Evolutionary conservation across 2,329 filamentous ascomycete genomes (phyloP).

Genomic region (Neurospora sp.): DNA sequence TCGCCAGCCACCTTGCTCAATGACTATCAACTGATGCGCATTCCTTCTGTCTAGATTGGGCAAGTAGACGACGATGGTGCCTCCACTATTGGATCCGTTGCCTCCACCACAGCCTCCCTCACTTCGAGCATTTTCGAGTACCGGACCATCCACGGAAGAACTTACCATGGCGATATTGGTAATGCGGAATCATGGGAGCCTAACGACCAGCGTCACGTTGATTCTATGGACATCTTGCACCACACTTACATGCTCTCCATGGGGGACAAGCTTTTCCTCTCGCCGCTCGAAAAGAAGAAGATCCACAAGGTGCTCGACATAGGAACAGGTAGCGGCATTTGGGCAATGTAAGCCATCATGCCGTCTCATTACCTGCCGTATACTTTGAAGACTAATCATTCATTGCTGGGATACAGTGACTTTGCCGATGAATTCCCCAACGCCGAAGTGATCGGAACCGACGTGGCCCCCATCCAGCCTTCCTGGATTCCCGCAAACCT

Average conservation of each 20-base stretch:
- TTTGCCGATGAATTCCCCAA: conserved; percentile 32
- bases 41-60: neutral
- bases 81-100: neutral
- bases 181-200: conserved; percentile 10
- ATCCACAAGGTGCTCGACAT: conserved; percentile 17
- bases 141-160: conserved; percentile 8
- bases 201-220: conserved; percentile 8
- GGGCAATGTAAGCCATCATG: conserved; percentile 30
- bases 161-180: conserved; percentile 5
- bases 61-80: neutral
- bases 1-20: neutral
- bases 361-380: neutral
- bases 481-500: conserved; percentile 44
- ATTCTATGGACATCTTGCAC: conserved; percentile 9
- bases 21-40: neutral
- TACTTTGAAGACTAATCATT: neutral
- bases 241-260: conserved; percentile 18
- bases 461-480: conserved; percentile 49
- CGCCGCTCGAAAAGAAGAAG: conserved; percentile 23
- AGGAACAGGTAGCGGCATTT: conserved; percentile 1
- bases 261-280: conserved; percentile 26
- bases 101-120: conserved; percentile 5
- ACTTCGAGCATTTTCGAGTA: conserved; percentile 8
- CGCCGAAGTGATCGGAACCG: conserved; percentile 39
- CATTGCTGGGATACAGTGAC: conserved; percentile 29